Base-by-base conservation (phyloP, 208 protist species). In the Sergeia podlipaevii region DNA sequence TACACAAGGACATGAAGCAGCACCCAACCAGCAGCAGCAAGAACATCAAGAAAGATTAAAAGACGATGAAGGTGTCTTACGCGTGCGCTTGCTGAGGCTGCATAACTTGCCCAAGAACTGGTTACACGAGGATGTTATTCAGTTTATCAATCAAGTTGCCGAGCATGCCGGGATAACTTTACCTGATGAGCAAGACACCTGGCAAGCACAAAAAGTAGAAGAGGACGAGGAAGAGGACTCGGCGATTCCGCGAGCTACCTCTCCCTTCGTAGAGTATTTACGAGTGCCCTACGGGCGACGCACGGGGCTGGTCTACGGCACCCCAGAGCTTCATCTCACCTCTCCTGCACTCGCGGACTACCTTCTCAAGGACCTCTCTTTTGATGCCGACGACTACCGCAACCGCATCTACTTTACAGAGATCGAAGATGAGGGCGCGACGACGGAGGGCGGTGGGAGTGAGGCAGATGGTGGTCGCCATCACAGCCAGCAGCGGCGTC, bases 271-370 rank as follows among this genome's bases (percentile, higher is more conserved):
- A 2, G 57, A 68, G 26, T 69, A 66, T 24, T 43, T 95, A 38
- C 66, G 70, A 46, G 73, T 95, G 30, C 78, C 78, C 10, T 95
- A 90, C 62, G 87, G 87, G 24, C 80, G 84, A n/a, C 80, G 81
- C 3, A 95, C 80, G 4, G 87, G 87, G 15, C 65, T 95, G 18
- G 58, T 90, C 3, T 95, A 83, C 57, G 83, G 87, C 38, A 48
- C 54, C 13, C 83, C 87, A 1, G 65, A 58, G 18, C 58, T 95
- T 26, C 52, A 70, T 5, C 59, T 95, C n/a, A 85, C 69, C 28
- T 80, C 77, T 6, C 11, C 49, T n/a, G 50, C 46, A 7, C 72
- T 93, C 15, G 79, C 68, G 1, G 46, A 76, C 24, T 82, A 83
- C 52, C 72, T 93, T 11, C 39, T 81, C 5, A 43, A 60, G 3